Evolutionary conservation across 768 basidiomycete species (phyloP).

Genomic region (Boletus subparvulus): DNA sequence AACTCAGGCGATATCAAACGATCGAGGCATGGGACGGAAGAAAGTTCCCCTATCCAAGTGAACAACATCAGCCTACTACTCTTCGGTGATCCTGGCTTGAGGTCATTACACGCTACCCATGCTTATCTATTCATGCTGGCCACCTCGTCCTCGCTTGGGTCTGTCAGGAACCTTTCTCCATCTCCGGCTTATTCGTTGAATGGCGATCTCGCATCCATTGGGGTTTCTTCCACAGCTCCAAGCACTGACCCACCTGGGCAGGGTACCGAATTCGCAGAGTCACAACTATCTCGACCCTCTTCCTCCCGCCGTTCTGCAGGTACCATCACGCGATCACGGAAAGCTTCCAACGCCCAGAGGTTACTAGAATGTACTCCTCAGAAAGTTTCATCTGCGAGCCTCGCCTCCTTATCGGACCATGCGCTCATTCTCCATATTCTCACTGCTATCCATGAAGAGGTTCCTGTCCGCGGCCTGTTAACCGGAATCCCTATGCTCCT

Average conservation of each 20-base stretch:
- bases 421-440: conserved; percentile 68
- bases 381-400: conserved; percentile 41
- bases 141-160: conserved; percentile 63
- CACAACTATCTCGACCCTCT: conserved; percentile 33
- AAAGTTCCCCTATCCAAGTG: conserved; percentile 45
- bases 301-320: conserved; percentile 50
- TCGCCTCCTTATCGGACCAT: conserved; percentile 74
- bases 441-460: conserved; percentile 60
- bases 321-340: conserved; percentile 53
- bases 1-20: conserved; percentile 50
- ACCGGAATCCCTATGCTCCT: conserved; percentile 85
- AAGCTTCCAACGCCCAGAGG: conserved; percentile 53
- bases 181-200: conserved; percentile 41
- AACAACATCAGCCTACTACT: conserved; percentile 49
- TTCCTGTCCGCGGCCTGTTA: conserved; percentile 74
- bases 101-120: conserved; percentile 78
- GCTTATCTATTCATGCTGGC: conserved; percentile 80
- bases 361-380: conserved; percentile 50
- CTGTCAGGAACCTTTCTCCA: conserved; percentile 39
- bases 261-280: conserved; percentile 13
- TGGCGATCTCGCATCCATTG: conserved; percentile 29
- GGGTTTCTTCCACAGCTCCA: conserved; percentile 31
- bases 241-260: conserved; percentile 33
- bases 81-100: conserved; percentile 58
- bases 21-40: conserved; percentile 45